Evolutionary conservation across 208 protist genomes (phyloP), one percentile per base, ranked within the genome.

Genomic region (Spironucleus salmonicida): DNA sequence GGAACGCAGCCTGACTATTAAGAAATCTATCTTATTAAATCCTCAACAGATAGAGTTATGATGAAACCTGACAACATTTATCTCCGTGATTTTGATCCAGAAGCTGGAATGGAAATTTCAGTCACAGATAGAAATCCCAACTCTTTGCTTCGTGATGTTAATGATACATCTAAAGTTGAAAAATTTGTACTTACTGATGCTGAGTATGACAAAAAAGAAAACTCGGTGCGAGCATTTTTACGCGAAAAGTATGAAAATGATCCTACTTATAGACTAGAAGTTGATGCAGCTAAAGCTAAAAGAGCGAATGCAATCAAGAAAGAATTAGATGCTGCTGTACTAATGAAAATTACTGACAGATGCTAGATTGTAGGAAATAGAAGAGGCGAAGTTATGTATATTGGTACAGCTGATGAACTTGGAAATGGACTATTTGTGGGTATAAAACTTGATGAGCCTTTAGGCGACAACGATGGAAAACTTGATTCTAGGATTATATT

Each of bases 391-490:
- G 81, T 86, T 29, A 32, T 59, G 53, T 86, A 69, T 58, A 35
- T 83, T 30, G 83, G 83, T 4, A 45, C 40, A 9, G 77, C 75
- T 4, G 26, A 15, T 67, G 57, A 82, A 34, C 80, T 87, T 58
- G 81, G 77, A 23, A 9, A 34, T 45, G 84, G 84, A 19, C 58
- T 62, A 41, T 88, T 84, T 82, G 40, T 88, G 30, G 84, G 84
- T 41, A 15, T 95, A 7, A 81, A 90, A 80, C 91, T 93, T 38
- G 91, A 95, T 75, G 89, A 93, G 79, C 92, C 92, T 49, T 82
- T 92, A 0, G 92, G 92, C 27, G 94, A 94, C 74, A 89, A 89
- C 30, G 86, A 95, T 78, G 92, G 92, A 38, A 82, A 83, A 26
- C 88, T 92, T 30, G 93, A 93, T 78, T 89, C 89, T 2, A 83